These are phyloP conservation scores for Trichoderma orchidacearum DNA, from an alignment of 495 filamentous ascomycete species.

Conservation along the genomic window DNA sequence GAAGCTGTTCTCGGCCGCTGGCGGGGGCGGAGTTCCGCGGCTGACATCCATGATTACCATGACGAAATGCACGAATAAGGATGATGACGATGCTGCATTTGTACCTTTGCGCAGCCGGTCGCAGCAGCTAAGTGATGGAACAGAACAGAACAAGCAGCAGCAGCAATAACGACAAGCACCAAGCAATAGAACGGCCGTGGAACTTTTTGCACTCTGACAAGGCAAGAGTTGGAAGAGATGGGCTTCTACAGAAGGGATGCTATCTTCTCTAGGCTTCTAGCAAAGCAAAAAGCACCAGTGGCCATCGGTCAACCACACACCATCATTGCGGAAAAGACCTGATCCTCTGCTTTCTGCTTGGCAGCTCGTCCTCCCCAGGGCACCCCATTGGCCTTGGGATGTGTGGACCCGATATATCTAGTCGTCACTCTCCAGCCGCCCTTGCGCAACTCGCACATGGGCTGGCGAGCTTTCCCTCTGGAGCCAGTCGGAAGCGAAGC, in stretches of 20 bases:
- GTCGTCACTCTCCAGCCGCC: not conserved
- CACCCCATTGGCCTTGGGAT: not conserved
- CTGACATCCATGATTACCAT: not conserved
- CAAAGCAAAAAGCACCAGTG: not conserved
- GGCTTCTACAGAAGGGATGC: too few species aligned
- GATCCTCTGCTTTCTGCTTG: not conserved
- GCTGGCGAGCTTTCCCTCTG: not conserved
- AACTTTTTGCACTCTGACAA: too few species aligned
- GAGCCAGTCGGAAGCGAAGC: not conserved
- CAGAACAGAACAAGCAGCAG: too few species aligned
- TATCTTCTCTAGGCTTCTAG: not conserved
- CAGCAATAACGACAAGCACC: too few species aligned
- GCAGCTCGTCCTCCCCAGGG: not conserved
- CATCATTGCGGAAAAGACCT: not conserved
- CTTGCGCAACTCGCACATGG: not conserved
- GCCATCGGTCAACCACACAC: not conserved
- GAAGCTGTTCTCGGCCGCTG: not conserved
- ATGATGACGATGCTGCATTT: not conserved
- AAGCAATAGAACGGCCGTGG: too few species aligned
- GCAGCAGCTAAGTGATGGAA: not conserved
- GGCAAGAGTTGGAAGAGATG: too few species aligned
- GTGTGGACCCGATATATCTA: not conserved
- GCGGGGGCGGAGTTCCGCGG: not conserved
- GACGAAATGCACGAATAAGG: not conserved
- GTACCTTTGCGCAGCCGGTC: not conserved